Evolutionary conservation across 169 alveolate genomes (phyloP), one percentile per base, ranked within the genome.

Genomic region (Theileria parva): DNA sequence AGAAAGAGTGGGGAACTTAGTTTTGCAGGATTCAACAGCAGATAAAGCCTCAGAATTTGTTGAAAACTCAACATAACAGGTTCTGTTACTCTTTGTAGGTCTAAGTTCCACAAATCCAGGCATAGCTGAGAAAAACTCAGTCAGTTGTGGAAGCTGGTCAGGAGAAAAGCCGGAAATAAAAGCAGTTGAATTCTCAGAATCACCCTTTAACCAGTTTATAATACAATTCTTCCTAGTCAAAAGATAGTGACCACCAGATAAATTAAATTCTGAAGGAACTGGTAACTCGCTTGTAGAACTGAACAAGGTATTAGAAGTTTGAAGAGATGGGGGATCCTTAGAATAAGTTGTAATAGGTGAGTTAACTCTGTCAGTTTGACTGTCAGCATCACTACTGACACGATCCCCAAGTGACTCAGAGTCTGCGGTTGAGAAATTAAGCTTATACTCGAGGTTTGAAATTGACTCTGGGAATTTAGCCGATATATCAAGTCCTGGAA

Each of bases 21-120:
- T 71, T 37, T 70, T 64, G 32, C 86, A 65, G 25, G 64, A 30
- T 7, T 37, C 48, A 70, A 68, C 65, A 39, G 89, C 88, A 8
- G 17, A 55, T 1, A 21, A 15, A 37, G 92, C 94, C 59, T 81
- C 73, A 60, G 80, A 79, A 73, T 75, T 78, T 21, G 48, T 86
- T 44, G 85, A 89, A 68, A 86, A 89, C 71, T 89, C 94, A 0
- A 89, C 74, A 76, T 81, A 81, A 15, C 88, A 81, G 1, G 74
- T 34, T 0, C 77, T 37, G 23, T 81, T 53, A 9, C 66, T 48
- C 13, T 73, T 74, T 6, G 68, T 13, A 19, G 69, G 34, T 7
- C 88, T 80, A 2, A 81, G 30, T 8, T 77, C 70, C 64, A 65
- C 76, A 60, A 75, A 81, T 32, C 88, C 88, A n/a, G 57, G 32